Evolutionary conservation across 2,329 filamentous ascomycete species (phyloP).

Genomic region (Graphium sp.): DNA sequence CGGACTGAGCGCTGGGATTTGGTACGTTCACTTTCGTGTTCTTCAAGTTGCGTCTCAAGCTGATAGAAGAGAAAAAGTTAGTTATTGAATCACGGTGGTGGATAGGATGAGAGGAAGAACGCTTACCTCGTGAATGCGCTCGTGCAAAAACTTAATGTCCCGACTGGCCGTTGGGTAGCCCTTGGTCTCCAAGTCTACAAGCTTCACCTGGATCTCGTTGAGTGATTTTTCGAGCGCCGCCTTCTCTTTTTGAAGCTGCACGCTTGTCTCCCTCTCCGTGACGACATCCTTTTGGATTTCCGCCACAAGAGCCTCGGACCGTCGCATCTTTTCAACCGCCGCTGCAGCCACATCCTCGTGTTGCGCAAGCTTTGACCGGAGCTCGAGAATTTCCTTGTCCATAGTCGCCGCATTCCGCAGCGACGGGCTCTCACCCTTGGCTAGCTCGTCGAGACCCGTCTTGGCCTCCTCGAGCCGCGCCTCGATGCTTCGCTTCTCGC

Average conservation of each 20-base stretch:
- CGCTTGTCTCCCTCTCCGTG: constrained; percentile 66
- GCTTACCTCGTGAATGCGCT: constrained; percentile 83
- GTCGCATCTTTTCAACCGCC: constrained; percentile 92
- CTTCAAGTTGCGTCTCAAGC: constrained; percentile 77
- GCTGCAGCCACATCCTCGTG: constrained; percentile 86
- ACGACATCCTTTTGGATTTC: constrained; percentile 91
- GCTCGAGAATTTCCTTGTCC: constrained; percentile 75
- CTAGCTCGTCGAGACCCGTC: constrained; percentile 73
- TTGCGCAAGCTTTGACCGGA: constrained; percentile 77
- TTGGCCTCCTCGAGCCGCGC: constrained; percentile 74
- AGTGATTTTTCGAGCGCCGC: constrained; percentile 74
- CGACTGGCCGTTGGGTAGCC: constrained; percentile 89
- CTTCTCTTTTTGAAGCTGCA: constrained; percentile 78
- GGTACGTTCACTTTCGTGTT: constrained; percentile 61
- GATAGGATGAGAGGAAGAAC: constrained; percentile 3
- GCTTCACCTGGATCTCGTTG: constrained; percentile 76
- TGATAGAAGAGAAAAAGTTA: constrained; percentile 21
- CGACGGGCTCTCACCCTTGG: constrained; percentile 69
- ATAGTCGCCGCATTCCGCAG: constrained; percentile 79
- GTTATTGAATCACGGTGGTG: constrained; percentile 5
- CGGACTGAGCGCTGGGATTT: constrained; percentile 76
- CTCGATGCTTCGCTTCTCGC: constrained; percentile 85
- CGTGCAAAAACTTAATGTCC: constrained; percentile 88
- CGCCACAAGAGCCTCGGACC: constrained; percentile 69
- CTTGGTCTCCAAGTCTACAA: constrained; percentile 92